Evolutionary conservation across 2,329 filamentous ascomycete genomes (phyloP), one percentile per base, ranked within the genome.

Genomic region (Cladosporium colombiae): DNA sequence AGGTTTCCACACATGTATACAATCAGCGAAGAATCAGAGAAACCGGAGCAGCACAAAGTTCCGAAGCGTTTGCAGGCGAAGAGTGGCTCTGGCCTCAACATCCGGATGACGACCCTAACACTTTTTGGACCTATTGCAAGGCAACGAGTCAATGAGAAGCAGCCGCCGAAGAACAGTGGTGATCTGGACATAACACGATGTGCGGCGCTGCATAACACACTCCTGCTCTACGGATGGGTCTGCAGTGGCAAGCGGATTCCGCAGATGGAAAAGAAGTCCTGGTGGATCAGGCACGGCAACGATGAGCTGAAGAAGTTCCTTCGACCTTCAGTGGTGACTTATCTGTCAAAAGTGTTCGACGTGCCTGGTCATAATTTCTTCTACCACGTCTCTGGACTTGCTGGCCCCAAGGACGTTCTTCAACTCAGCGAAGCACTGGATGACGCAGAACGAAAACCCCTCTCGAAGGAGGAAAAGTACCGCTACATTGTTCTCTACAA

Each of bases 191-290:
- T 70, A 16, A 72, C 75, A 21, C 71, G 74, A 56, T 75, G 74
- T 66, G 74, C 74, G 21, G 73, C 74, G 4, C 65, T 76, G 40
- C 74, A 76, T 67, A 76, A 76, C 66, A 74, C 72, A 13, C 67
- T 76, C 23, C 66, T 73, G n/a, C 69, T 75, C n/a, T 75, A 75
- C 65, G 74, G 73, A 62, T 76, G 74, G 74, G 68, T 75, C 23
- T 72, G 70, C 59, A 73, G 72, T 46, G 74, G 74, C 29, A 73
- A 71, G 64, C 73, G 72, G 29, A 72, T 75, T 50, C 69, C 70
- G 4, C 65, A 71, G 18, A 69, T 76, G 67, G 68, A 71, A 55
- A 73, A 74, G 65, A 67, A 70, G 31, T 72, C 74, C 3, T 76
- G 74, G 74, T 76, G 74, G 74, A 68, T 68, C 55, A 70, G 69